These are phyloP conservation scores for Arthrobotrys sinensis DNA, from an alignment of 2,329 filamentous ascomycete species.

Conservation along the genomic window DNA sequence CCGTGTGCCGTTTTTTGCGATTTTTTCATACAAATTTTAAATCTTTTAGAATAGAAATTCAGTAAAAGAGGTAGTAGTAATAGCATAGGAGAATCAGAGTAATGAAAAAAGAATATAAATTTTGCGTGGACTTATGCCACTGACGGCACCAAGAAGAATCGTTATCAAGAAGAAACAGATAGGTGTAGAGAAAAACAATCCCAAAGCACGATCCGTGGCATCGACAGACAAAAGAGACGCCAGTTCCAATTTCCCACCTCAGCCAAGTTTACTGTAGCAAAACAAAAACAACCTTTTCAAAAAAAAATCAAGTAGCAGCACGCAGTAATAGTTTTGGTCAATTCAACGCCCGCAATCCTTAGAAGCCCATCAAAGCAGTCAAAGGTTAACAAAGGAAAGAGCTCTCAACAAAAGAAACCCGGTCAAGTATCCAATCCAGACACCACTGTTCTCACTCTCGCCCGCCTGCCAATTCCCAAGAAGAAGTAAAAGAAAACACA, in stretches of 20 bases:
- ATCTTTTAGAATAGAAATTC: background rate
- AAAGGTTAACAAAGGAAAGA: conserved; percentile 10
- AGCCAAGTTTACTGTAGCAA: background rate
- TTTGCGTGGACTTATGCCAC: conserved; percentile 22
- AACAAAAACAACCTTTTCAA: conserved; percentile 27
- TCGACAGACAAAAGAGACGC: conserved; percentile 12
- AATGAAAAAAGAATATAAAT: background rate
- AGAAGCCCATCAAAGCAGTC: conserved; percentile 20
- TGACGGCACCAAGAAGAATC: conserved; percentile 21
- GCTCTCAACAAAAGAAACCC: conserved; percentile 32
- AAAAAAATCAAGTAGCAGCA: background rate
- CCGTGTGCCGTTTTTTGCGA: too few species aligned
- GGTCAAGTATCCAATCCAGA: conserved; percentile 24
- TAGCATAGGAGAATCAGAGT: conserved; percentile 14
- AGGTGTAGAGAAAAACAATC: background rate
- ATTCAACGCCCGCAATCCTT: conserved; percentile 21
- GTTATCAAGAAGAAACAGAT: background rate
- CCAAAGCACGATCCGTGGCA: conserved; percentile 2
- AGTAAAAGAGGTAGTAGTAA: conserved; percentile 9
- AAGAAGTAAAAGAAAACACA: conserved; percentile 23
- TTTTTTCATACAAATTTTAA: too few species aligned
- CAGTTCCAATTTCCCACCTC: conserved; percentile 29
- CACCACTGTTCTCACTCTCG: conserved; percentile 26
- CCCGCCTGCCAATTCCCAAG: conserved; percentile 5
- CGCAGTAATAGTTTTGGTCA: conserved; percentile 26